These are phyloP conservation scores for Nemania abortiva DNA, from an alignment of 2,329 filamentous ascomycete genomes.

Conservation along the genomic window DNA sequence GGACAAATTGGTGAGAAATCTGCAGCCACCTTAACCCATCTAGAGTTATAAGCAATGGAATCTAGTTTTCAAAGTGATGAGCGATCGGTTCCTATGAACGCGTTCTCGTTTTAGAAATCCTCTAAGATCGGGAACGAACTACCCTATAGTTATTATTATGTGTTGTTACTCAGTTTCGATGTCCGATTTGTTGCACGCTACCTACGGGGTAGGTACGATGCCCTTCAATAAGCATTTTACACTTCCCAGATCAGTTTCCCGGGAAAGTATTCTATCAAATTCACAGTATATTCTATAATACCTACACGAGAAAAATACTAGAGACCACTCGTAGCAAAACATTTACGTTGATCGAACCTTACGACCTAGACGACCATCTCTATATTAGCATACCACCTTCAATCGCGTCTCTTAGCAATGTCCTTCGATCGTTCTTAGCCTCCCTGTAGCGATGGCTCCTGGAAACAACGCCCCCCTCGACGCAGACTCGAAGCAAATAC, in stretches of 20 bases:
- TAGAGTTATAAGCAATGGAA: background rate
- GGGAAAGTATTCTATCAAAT: background rate
- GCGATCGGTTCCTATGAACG: background rate
- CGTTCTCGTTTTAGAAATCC: background rate
- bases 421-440: background rate
- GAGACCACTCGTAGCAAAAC: background rate
- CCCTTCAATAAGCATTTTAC: background rate
- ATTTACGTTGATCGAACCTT: background rate
- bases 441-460: slow-evolving; percentile 15
- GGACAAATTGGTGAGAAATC: background rate
- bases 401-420: background rate
- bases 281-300: background rate
- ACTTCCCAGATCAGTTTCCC: background rate
- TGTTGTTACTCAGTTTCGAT: background rate
- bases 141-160: background rate
- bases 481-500: background rate
- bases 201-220: background rate
- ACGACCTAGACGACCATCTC: background rate
- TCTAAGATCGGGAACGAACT: background rate
- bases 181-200: background rate
- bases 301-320: background rate
- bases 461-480: background rate
- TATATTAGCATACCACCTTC: background rate
- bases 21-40: background rate
- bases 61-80: background rate